Conservation (phyloP, 2,329 filamentous ascomycete genomes). For the Pseudogymnoascus sp. region DNA sequence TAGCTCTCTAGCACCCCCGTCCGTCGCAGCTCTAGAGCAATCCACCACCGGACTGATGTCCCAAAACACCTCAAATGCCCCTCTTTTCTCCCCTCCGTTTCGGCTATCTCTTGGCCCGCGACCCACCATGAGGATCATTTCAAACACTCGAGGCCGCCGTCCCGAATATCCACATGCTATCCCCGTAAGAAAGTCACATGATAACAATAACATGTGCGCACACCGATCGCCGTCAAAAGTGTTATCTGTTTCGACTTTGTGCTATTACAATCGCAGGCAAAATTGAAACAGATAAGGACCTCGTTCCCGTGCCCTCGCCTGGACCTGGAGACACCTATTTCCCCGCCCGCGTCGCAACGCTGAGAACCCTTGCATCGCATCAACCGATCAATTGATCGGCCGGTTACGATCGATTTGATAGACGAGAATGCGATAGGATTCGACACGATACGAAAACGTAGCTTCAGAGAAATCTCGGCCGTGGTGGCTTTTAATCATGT, state of each 20-base stretch:
- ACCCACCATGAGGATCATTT: neutral
- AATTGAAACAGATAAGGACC: neutral
- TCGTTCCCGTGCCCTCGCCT: neutral
- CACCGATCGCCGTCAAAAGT: neutral
- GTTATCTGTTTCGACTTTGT: neutral
- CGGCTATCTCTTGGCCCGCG: neutral
- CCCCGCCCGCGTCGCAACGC: neutral
- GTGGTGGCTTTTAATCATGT: neutral
- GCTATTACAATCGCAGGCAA: neutral
- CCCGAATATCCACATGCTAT: neutral
- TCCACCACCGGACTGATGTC: neutral
- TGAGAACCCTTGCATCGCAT: neutral
- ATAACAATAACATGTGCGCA: constrained; percentile 1
- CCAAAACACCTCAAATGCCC: neutral
- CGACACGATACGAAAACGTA: neutral
- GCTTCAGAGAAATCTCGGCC: neutral
- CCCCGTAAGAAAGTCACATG: neutral
- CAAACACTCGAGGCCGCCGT: neutral
- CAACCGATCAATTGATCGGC: neutral
- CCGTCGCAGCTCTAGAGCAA: neutral
- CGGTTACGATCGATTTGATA: neutral
- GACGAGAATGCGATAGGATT: neutral
- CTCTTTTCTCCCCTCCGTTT: neutral
- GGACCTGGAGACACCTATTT: neutral
- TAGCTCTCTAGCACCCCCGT: neutral